phyloP scores from a whole-genome alignment of 2,329 filamentous ascomycete species.

The Raffaelea ambrosiae region DNA sequence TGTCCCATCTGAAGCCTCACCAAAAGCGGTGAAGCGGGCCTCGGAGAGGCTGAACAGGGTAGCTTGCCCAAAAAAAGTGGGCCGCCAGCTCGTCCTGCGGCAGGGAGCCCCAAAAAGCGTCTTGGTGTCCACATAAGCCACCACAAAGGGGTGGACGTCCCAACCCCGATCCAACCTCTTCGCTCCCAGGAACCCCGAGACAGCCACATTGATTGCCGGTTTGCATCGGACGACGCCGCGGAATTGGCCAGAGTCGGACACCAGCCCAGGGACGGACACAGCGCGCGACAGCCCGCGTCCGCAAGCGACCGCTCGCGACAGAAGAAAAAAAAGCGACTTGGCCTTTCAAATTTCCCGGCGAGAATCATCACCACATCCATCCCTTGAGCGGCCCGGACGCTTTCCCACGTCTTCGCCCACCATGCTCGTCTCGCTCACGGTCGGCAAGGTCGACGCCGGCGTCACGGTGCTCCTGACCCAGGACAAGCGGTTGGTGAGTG shows the following conservation, averaged over 20 bases:
- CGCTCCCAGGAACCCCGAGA: too few relatives aligned
- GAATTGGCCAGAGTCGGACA: too few relatives aligned
- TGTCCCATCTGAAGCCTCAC: too few relatives aligned
- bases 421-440: conserved; percentile 96
- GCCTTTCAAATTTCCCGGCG: background rate
- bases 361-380: background rate
- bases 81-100: background rate
- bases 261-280: too few relatives aligned
- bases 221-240: too few relatives aligned
- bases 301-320: too few relatives aligned
- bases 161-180: too few relatives aligned
- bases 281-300: too few relatives aligned
- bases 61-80: background rate
- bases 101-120: background rate
- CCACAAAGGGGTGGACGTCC: too few relatives aligned
- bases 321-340: too few relatives aligned
- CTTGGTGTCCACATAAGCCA: background rate
- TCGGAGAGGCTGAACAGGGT: background rate
- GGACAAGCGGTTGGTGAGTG: conserved; percentile 84
- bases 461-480: conserved; percentile 94
- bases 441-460: conserved; percentile 98
- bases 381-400: too few relatives aligned
- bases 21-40: background rate
- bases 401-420: conserved; percentile 20
- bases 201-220: too few relatives aligned